phyloP scores from a whole-genome alignment of 1,284 basidiomycete species.

The Phellopilus nigrolimitatus region DNA sequence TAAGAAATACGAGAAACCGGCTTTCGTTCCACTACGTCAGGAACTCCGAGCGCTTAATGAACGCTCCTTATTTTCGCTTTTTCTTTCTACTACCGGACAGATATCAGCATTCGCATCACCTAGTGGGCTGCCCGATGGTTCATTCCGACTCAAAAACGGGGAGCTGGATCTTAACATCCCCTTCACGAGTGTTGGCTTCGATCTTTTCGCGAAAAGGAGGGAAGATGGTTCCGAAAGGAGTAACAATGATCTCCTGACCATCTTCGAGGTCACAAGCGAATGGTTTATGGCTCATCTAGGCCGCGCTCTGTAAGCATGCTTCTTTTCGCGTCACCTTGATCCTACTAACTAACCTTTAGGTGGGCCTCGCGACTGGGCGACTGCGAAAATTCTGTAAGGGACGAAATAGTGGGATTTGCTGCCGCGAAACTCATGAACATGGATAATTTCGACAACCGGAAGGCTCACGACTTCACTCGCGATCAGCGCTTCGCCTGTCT shows the following conservation, averaged over 20 bases:
- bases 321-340: not conserved
- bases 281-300: not conserved
- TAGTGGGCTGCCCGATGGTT: not conserved
- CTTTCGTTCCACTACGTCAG: not conserved
- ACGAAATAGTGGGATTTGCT: not conserved
- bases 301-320: constrained; percentile 3
- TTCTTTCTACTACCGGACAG: constrained; percentile 1
- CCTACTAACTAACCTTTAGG: not conserved
- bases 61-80: not conserved
- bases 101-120: not conserved
- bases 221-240: not conserved
- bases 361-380: not conserved
- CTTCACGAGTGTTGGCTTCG: not conserved
- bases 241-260: not conserved
- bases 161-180: not conserved
- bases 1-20: too few relatives aligned
- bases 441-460: not conserved
- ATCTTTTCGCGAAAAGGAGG: not conserved
- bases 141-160: not conserved
- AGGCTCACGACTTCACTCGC: not conserved
- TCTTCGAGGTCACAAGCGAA: not conserved
- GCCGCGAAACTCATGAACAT: not conserved
- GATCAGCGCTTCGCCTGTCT: not conserved
- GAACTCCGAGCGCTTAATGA: not conserved
- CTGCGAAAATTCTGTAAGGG: not conserved